phyloP scores from a whole-genome alignment of 2,329 filamentous ascomycete species.

The Cladosporium velox region DNA sequence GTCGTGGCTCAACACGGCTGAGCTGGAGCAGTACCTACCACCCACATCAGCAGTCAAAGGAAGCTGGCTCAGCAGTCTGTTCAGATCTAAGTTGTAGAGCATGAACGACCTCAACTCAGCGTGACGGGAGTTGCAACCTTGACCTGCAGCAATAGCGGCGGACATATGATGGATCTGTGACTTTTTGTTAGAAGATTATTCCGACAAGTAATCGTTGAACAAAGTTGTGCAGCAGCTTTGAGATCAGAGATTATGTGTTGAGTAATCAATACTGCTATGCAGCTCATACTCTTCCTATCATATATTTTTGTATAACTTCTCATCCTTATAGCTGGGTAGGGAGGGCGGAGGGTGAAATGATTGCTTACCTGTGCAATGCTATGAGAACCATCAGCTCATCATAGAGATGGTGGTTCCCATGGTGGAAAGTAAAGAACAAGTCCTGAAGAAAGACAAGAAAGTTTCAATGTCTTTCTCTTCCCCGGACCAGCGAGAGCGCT shows the following conservation, averaged over 20 bases:
- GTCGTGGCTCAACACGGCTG: slow-evolving; percentile 52
- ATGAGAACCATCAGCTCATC: neutral
- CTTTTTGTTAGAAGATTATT: neutral
- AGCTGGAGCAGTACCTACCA: slow-evolving; percentile 55
- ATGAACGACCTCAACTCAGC: neutral
- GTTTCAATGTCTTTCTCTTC: slow-evolving; percentile 4
- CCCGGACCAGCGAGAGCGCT: slow-evolving; percentile 6
- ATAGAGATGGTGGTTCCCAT: neutral
- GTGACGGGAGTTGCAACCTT: neutral
- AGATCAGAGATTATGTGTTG: slow-evolving; percentile 16
- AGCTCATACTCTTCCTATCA: slow-evolving; percentile 44
- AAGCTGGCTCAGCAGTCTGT: neutral
- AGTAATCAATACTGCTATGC: slow-evolving; percentile 36
- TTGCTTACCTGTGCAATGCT: neutral
- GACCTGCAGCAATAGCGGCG: neutral
- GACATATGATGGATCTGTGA: neutral
- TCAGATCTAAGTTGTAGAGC: slow-evolving; percentile 15
- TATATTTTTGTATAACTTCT: slow-evolving; percentile 32
- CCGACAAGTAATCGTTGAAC: neutral
- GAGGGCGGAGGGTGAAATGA: neutral
- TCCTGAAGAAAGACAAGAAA: slow-evolving; percentile 7
- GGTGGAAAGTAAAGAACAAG: neutral
- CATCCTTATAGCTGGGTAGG: slow-evolving; percentile 26
- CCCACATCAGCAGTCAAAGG: slow-evolving; percentile 23
- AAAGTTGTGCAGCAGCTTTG: neutral